A percentile compares a stretch with the other conserved stretches of the same genome.
These are phyloP conservation scores for Sequoiadendron giganteum DNA, from an alignment of 75 land plant genomes.

Conservation along the genomic window DNA sequence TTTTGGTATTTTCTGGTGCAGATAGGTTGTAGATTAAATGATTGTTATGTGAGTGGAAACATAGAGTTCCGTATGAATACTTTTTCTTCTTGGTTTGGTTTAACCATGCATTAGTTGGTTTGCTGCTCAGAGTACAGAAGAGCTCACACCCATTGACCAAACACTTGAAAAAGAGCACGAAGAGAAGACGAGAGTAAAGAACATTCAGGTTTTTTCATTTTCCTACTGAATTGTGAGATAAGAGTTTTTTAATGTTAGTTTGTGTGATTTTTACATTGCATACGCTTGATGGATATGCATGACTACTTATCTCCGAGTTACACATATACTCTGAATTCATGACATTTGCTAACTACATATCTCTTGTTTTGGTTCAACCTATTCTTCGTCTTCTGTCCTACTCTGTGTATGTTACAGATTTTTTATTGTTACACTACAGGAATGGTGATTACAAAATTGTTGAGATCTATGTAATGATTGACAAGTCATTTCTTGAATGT, in stretches of 20 bases:
- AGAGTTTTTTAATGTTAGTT: neutral
- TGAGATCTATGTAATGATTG: too few species aligned
- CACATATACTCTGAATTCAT: too few species aligned
- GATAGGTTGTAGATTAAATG: neutral
- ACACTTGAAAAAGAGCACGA: slow-evolving; percentile 56
- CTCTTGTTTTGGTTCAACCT: too few species aligned
- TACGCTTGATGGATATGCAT: too few species aligned
- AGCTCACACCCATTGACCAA: slow-evolving; percentile 44
- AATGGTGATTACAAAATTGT: too few species aligned
- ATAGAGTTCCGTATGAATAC: neutral
- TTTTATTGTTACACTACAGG: too few species aligned
- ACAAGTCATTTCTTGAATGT: too few species aligned
- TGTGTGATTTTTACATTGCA: too few species aligned
- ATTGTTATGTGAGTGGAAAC: neutral
- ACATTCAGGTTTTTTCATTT: slow-evolving; percentile 38
- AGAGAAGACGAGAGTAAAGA: slow-evolving; percentile 52
- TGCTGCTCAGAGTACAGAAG: slow-evolving; percentile 32
- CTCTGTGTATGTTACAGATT: too few species aligned
- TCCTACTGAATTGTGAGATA: neutral
- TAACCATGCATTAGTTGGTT: neutral
- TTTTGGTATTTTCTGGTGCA: neutral
- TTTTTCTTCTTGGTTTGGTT: neutral
- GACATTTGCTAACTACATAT: too few species aligned
- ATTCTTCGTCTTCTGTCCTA: too few species aligned
- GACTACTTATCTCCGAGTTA: too few species aligned